Conservation (phyloP, 352 stramenopile genomes). For the Pythium coloratum region DNA sequence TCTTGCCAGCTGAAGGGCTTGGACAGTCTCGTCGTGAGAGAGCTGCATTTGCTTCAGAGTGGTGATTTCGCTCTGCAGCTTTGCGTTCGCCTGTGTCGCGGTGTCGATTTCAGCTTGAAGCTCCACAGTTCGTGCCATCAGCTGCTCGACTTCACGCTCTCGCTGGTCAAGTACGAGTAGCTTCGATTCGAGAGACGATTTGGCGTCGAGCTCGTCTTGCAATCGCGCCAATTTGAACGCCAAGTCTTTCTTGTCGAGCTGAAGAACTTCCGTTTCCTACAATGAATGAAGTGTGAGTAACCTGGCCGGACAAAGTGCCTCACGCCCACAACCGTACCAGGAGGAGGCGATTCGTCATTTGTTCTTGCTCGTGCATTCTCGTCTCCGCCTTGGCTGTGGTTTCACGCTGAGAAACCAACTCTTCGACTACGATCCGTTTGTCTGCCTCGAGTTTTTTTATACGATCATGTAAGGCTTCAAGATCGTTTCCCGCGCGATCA, state of each 20-base stretch:
- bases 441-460: conserved; percentile 36
- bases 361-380: conserved; percentile 42
- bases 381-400: conserved; percentile 20
- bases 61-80: conserved; percentile 34
- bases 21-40: conserved; percentile 76
- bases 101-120: conserved; percentile 38
- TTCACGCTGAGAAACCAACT: conserved; percentile 17
- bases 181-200: conserved; percentile 13
- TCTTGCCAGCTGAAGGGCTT: conserved; percentile 62
- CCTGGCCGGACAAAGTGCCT: neutral
- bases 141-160: conserved; percentile 44
- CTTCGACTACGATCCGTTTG: conserved; percentile 25
- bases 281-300: neutral
- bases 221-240: neutral
- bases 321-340: conserved; percentile 12
- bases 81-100: conserved; percentile 27
- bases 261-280: conserved; percentile 27
- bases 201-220: conserved; percentile 14
- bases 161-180: conserved; percentile 25
- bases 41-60: conserved; percentile 36
- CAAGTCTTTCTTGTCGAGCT: conserved; percentile 19
- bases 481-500: conserved; percentile 28
- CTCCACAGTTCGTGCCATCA: conserved; percentile 48
- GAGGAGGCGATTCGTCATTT: conserved; percentile 44
- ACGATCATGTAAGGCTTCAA: conserved; percentile 35